Base-by-base conservation (phyloP, 441 rosid genomes). In the Manihot esculenta region DNA sequence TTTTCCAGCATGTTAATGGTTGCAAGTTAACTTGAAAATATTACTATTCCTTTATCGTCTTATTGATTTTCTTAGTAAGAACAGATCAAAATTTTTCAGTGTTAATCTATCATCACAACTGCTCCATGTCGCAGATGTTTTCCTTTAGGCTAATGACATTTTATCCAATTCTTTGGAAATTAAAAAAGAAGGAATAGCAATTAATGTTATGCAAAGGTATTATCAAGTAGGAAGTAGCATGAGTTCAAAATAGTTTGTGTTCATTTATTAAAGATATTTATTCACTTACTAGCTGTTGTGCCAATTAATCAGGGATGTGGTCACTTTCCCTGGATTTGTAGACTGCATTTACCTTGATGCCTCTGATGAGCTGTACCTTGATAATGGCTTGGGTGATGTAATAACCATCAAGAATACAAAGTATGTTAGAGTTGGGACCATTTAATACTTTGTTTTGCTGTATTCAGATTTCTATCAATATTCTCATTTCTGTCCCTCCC, bases 241-340 rank as follows among this genome's bases (percentile, higher is more conserved):
- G 42, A 38, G 38, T 33, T 33, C 5, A 33, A 33, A 33, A 33
- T 33, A 4, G 5, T 38, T 2, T 15, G 62, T 68, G 62, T 68
- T 70, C 44, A 18, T 47, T 61, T 67, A 58, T 70, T 14, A 45
- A 8, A 35, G 70, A 51, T 72, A 66, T 53, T 69, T 71, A 41
- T 58, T n/a, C 48, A 11, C 59, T 41, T 64, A 66, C 72, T 82
- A 64, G 77, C 77, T 65, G 55, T 64, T 75, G 27, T 69, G 30
- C 62, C 61, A 54, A 70, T 74, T 72, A 71, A 58, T 56, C 85
- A 94, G 99, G 91, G 97, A 88, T 66, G 82, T 51, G 72, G 82
- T 92, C 80, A 84, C 83, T 23, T 90, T 89, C 77, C 97, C 97
- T 72, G 97, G 97, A 64, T 94, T 94, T 81, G 94, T 94, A 38